These are phyloP conservation scores for Podospora appendiculata DNA, from an alignment of 495 filamentous ascomycete genomes.

Conservation along the genomic window DNA sequence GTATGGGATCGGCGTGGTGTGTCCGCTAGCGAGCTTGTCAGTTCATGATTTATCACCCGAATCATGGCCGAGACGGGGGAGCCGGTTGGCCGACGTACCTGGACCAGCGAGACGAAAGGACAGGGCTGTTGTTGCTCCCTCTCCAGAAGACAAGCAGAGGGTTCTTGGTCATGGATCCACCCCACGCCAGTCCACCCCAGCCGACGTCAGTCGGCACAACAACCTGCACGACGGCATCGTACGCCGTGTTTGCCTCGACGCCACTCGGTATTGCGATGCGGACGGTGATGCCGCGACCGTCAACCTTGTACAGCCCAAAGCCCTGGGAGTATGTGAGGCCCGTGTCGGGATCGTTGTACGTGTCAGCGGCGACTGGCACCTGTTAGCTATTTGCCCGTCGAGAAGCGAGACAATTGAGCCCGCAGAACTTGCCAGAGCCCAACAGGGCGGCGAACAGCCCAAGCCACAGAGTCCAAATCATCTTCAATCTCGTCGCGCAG, in stretches of 20 bases:
- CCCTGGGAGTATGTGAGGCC: constrained; percentile 42
- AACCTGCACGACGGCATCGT: constrained; percentile 36
- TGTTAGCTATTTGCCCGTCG: too few relatives aligned
- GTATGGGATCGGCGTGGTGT: constrained; percentile 23
- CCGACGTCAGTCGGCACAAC: constrained; percentile 32
- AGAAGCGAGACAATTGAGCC: not conserved
- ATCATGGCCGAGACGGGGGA: not conserved
- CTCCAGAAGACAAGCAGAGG: constrained; percentile 33
- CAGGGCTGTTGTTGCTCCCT: constrained; percentile 14
- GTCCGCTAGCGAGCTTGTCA: constrained; percentile 14
- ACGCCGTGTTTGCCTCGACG: constrained; percentile 18
- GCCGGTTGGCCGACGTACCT: constrained; percentile 27
- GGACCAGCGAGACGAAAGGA: constrained; percentile 27
- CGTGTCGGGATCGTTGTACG: constrained; percentile 38
- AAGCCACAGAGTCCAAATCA: constrained; percentile 17
- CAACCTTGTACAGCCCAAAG: constrained; percentile 28
- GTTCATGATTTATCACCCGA: not conserved
- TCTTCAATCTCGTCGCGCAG: not conserved
- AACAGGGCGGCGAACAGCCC: constrained; percentile 16
- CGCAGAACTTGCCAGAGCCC: constrained; percentile 2
- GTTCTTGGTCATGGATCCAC: constrained; percentile 31
- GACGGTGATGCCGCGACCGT: constrained; percentile 24
- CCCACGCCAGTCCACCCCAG: constrained; percentile 38
- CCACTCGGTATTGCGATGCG: constrained; percentile 31
- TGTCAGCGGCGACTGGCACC: constrained; percentile 10